These are phyloP conservation scores for Cytospora chrysosperma DNA, from an alignment of 2,329 filamentous ascomycete genomes.

Conservation along the genomic window DNA sequence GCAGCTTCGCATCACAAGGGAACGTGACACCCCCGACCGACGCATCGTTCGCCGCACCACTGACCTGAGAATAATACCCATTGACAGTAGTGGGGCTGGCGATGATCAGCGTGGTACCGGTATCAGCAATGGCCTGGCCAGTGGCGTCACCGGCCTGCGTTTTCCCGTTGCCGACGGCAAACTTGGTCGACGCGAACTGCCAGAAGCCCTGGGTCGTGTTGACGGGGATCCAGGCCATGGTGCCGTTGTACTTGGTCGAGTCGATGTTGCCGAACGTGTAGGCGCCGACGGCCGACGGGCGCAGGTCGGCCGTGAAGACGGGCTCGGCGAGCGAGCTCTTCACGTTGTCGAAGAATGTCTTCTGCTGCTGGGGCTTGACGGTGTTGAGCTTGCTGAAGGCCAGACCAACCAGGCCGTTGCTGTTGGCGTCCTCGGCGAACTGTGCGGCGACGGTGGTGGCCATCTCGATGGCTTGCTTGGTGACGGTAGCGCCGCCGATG, in stretches of 20 bases:
- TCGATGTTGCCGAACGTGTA: slow-evolving; percentile 78
- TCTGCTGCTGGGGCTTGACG: slow-evolving; percentile 59
- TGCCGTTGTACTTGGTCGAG: slow-evolving; percentile 58
- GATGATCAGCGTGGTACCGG: slow-evolving; percentile 63
- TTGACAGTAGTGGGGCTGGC: slow-evolving; percentile 52
- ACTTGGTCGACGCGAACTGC: slow-evolving; percentile 60
- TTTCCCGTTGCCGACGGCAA: slow-evolving; percentile 49
- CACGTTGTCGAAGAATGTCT: slow-evolving; percentile 74
- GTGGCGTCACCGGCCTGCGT: slow-evolving; percentile 37
- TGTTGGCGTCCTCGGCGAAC: slow-evolving; percentile 59
- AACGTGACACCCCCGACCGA: slow-evolving; percentile 46
- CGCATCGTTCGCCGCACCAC: slow-evolving; percentile 41
- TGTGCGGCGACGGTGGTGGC: slow-evolving; percentile 57
- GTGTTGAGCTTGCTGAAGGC: slow-evolving; percentile 66
- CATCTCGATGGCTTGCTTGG: slow-evolving; percentile 65
- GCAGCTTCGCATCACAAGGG: slow-evolving; percentile 45
- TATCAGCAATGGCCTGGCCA: slow-evolving; percentile 53
- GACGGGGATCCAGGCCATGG: slow-evolving; percentile 61
- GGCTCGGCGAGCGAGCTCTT: slow-evolving; percentile 59
- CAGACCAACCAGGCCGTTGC: slow-evolving; percentile 68
- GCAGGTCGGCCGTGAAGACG: slow-evolving; percentile 70
- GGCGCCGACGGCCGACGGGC: slow-evolving; percentile 56
- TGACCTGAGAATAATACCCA: slow-evolving; percentile 48
- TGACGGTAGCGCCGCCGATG: slow-evolving; percentile 63
- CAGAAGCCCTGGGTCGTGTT: slow-evolving; percentile 66